Evolutionary conservation across 140 eudicot species (phyloP), one percentile per base, ranked within the genome.

Genomic region (Stevia rebaudiana): DNA sequence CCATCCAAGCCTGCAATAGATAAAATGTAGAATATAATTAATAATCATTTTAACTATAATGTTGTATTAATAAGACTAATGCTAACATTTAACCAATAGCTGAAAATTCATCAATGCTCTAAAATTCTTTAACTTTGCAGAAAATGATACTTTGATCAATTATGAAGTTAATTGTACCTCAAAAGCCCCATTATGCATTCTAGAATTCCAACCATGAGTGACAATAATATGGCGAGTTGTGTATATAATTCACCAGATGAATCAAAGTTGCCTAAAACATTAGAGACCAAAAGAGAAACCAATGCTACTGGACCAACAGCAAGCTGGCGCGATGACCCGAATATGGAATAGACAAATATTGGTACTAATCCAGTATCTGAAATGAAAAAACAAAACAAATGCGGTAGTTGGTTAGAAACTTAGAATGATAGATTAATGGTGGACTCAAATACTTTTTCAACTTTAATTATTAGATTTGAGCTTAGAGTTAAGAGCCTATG

Each of bases 281-380:
- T 92, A 44, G 97, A 92, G 44, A 88, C 97, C 72, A 92, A 77
- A 37, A 92, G 81, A 18, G 99, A 92, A 46, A 82, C 87, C 77
- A 92, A 67, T 53, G 99, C 96, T 66, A 92, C 99, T 10, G 99
- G 99, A 66, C 97, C 99, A 74, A 92, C 89, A 39, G 99, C 96
- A 54, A 92, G 96, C 87, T 92, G 99, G 35, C 96, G 95, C 25
- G 99, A 92, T 70, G 99, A 92, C 54, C 99, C 99, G 35, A 92
- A 92, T 63, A 92, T 49, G 43, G 94, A 81, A 69, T 92, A 92
- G 49, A 88, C 83, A 76, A 92, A 88, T 76, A 92, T 73, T 71
- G 99, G 99, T 48, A 92, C 86, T 50, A 89, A 85, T 49, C 96
- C 95, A 49, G 96, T 84, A 80, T 92, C 98, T 91, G 88, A 42